A percentile compares a stretch with the other conserved stretches of the same genome.
Evolutionary conservation across 2,329 filamentous ascomycete species (phyloP).

Genomic region (Dactylellina parvicollis): DNA sequence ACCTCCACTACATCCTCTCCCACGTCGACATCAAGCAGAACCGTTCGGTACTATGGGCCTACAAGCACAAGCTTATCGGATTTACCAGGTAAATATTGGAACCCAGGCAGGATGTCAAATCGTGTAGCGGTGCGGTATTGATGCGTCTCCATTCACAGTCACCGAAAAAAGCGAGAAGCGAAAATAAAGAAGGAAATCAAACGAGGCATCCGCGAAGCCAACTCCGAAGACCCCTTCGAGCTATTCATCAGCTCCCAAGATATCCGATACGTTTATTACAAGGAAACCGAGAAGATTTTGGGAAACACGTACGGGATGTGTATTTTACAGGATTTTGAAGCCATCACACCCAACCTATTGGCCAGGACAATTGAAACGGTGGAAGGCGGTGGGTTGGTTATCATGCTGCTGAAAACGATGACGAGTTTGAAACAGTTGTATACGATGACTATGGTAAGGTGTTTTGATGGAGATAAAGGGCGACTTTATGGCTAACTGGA

Average conservation of each 20-base stretch:
- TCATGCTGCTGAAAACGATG: slow-evolving; percentile 94
- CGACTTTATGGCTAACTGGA: slow-evolving; percentile 4
- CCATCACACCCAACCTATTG: slow-evolving; percentile 94
- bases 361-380: slow-evolving; percentile 97
- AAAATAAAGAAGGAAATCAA: slow-evolving; percentile 99
- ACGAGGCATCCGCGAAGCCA: slow-evolving; percentile 88
- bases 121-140: neutral
- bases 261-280: slow-evolving; percentile 99
- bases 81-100: slow-evolving; percentile 74
- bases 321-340: slow-evolving; percentile 97
- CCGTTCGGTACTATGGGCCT: slow-evolving; percentile 97
- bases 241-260: slow-evolving; percentile 95
- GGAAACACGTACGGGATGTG: slow-evolving; percentile 99
- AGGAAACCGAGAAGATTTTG: slow-evolving; percentile 98
- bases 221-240: slow-evolving; percentile 94
- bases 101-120: too few species aligned
- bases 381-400: slow-evolving; percentile 90
- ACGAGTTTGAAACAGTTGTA: slow-evolving; percentile 96
- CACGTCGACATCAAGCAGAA: slow-evolving; percentile 90
- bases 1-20: slow-evolving; percentile 92
- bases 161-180: slow-evolving; percentile 95
- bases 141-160: slow-evolving; percentile 65
- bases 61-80: slow-evolving; percentile 95
- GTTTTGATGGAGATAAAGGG: neutral
- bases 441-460: slow-evolving; percentile 79